Percentiles rank a stretch among this genome's conserved stretches.
Conservation (phyloP, 805 yeast species). For the Starmera amethionina region DNA sequence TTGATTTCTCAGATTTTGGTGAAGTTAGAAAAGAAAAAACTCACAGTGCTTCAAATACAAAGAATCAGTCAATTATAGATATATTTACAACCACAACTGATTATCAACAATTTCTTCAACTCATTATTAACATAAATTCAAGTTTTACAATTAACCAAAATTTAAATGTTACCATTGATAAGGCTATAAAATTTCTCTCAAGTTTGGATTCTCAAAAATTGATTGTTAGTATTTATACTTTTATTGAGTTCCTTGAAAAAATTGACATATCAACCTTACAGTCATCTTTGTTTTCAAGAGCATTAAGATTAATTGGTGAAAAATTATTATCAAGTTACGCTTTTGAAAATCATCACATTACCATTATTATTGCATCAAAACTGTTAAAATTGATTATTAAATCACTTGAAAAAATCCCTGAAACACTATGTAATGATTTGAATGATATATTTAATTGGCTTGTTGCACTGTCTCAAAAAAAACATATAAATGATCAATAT, state of each 20-base stretch:
- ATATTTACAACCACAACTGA: slow-evolving; percentile 2
- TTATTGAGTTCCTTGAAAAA: slow-evolving; percentile 4
- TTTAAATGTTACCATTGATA: slow-evolving; percentile 4
- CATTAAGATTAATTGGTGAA: slow-evolving; percentile 10
- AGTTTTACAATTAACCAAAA: slow-evolving; percentile 1
- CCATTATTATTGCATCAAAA: slow-evolving; percentile 24
- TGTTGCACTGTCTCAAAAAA: slow-evolving; percentile 18
- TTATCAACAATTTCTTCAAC: slow-evolving; percentile 6
- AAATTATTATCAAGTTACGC: slow-evolving; percentile 17
- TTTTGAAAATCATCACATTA: slow-evolving; percentile 30
- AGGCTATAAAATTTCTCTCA: slow-evolving; percentile 7
- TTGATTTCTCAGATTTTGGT: slow-evolving; percentile 15
- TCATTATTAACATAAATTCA: slow-evolving; percentile 4
- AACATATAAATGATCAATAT: slow-evolving; percentile 28
- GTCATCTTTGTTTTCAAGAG: slow-evolving; percentile 1
- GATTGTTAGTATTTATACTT: slow-evolving; percentile 5
- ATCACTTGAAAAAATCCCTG: slow-evolving; percentile 17
- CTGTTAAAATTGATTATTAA: slow-evolving; percentile 23
- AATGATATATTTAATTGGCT: slow-evolving; percentile 40
- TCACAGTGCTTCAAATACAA: not conserved
- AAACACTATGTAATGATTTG: slow-evolving; percentile 23
- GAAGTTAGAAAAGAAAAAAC: slow-evolving; percentile 10
- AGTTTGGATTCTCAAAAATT: slow-evolving; percentile 5
- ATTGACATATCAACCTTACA: slow-evolving; percentile 1
- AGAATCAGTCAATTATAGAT: slow-evolving; percentile 3